Base-by-base conservation (phyloP, 139 green algal species). In the Trebouxia sp. region DNA sequence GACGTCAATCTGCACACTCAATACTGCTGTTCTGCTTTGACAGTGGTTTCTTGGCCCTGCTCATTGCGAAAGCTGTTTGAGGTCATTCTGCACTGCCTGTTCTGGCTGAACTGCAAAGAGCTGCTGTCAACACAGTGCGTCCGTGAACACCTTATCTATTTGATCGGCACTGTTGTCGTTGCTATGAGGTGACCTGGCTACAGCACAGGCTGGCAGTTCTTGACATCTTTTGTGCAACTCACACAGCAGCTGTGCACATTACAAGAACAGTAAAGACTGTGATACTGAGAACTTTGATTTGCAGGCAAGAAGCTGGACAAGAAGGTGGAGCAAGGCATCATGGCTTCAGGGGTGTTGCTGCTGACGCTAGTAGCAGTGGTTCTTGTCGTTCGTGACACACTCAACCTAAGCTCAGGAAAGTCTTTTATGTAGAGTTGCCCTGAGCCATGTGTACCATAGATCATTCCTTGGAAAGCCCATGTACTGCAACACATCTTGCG, bases 21-120 rank as follows among this genome's bases (percentile, higher is more conserved):
- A 14, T 17, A 58, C 48, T 58, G 15, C 15, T 17, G 14, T 58
- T 58, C 28, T 84, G 0, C 76, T 84, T 30, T 90, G 82, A 85
- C 76, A 96, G 97, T 5, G 97, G 97, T 26, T 99, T 97, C 89
- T 83, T 98, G 42, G 83, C 89, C 11, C 91, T 99, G 70, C 85
- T 98, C 42, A 37, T 90, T 3, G 51, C 98, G 39, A 95, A 99
- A 85, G 91, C 89, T 41, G 11, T 94, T 26, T 74, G 96, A 8
- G 93, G 94, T 80, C 26, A 15, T 2, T 3, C 56, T 69, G 24
- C 26, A 45, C n/a, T n/a, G n/a, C n/a, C n/a, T n/a, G n/a, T n/a
- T n/a, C n/a, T n/a, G n/a, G n/a, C n/a, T n/a, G n/a, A n/a, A n/a
- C n/a, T n/a, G n/a, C n/a, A n/a, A n/a, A n/a, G n/a, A n/a, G n/a